Percentiles rank a stretch among this genome's conserved stretches.
Conservation (phyloP, 371 early-diverging fungal species). For the Mucor irregularis region DNA sequence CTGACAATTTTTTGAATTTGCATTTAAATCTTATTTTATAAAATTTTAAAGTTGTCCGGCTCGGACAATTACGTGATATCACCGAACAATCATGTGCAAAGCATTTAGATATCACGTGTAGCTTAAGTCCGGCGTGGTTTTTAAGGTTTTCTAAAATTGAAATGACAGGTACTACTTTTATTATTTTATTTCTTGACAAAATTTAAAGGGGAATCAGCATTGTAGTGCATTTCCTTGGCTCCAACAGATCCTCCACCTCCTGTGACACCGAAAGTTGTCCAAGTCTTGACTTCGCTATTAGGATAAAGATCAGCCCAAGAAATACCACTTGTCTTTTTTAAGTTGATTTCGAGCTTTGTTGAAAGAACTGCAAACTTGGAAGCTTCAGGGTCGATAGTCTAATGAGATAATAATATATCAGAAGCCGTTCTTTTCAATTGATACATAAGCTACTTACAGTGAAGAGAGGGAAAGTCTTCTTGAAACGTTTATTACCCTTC, state of each 20-base stretch:
- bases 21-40: too few relatives aligned
- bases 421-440: background rate
- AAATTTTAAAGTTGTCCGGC: too few relatives aligned
- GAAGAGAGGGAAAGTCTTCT: slow-evolving; percentile 62
- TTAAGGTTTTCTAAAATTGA: too few relatives aligned
- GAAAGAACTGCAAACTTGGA: slow-evolving; percentile 73
- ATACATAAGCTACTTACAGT: slow-evolving; percentile 21
- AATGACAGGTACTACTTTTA: background rate
- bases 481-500: slow-evolving; percentile 64
- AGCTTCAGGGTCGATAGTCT: slow-evolving; percentile 68
- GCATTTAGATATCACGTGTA: too few relatives aligned
- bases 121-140: too few relatives aligned
- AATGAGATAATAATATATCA: background rate
- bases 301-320: slow-evolving; percentile 88
- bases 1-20: too few relatives aligned
- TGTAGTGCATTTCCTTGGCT: slow-evolving; percentile 50
- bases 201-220: slow-evolving; percentile 32
- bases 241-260: slow-evolving; percentile 64
- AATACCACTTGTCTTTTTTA: slow-evolving; percentile 84
- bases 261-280: slow-evolving; percentile 87
- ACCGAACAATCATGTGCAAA: too few relatives aligned
- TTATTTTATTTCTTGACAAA: slow-evolving; percentile 11
- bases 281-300: slow-evolving; percentile 59
- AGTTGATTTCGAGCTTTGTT: slow-evolving; percentile 86
- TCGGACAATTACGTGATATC: too few relatives aligned